Conservation (phyloP, 2,329 filamentous ascomycete species). For the Juglanconis sp. region DNA sequence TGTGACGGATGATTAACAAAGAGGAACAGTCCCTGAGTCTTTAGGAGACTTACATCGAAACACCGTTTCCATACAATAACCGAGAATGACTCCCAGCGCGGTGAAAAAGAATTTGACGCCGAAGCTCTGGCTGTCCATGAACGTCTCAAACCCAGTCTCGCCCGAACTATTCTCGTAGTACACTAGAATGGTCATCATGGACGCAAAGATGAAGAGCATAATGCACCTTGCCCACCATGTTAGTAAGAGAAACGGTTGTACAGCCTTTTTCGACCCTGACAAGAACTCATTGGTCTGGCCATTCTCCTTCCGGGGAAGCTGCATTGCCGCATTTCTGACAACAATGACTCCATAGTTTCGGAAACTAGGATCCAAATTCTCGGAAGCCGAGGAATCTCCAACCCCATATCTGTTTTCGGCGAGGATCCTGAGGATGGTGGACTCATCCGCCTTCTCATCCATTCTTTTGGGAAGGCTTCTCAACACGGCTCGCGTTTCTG, state of each 20-base stretch:
- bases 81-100: conserved; percentile 33
- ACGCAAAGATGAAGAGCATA: conserved; percentile 25
- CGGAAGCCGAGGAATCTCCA: background rate
- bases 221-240: conserved; percentile 20
- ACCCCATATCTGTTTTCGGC: background rate
- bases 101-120: conserved; percentile 40
- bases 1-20: conserved; percentile 8
- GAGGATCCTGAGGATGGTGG: background rate
- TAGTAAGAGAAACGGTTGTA: conserved; percentile 28
- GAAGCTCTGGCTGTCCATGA: conserved; percentile 38
- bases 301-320: background rate
- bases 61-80: conserved; percentile 11
- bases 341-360: conserved; percentile 7
- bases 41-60: conserved; percentile 2
- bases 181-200: conserved; percentile 31
- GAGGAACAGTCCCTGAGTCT: background rate
- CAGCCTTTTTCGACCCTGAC: background rate
- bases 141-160: conserved; percentile 36
- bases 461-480: background rate
- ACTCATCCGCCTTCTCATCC: background rate
- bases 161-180: conserved; percentile 35
- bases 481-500: conserved; percentile 14
- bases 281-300: background rate
- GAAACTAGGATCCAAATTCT: background rate
- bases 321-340: background rate